Percentiles rank a stretch among this genome's conserved stretches.
These are phyloP conservation scores for Penicillium waksmanii DNA, from an alignment of 495 filamentous ascomycete genomes.

Conservation along the genomic window DNA sequence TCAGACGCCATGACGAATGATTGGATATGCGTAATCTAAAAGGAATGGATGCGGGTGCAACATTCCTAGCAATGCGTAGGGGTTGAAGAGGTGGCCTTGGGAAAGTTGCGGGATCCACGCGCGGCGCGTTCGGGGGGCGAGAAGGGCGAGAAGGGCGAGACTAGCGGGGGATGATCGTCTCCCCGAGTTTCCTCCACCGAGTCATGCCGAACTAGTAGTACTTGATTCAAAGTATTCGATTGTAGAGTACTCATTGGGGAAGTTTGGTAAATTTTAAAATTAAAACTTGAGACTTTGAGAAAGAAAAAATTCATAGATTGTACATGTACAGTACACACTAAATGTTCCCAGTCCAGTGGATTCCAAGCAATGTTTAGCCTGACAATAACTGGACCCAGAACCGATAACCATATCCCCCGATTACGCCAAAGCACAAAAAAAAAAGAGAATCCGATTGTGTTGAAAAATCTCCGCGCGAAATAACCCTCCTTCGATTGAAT, in stretches of 20 bases:
- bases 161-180: constrained; percentile 24
- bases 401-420: background rate
- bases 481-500: background rate
- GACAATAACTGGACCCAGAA: background rate
- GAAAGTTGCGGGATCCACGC: constrained; percentile 29
- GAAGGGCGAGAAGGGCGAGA: constrained; percentile 4
- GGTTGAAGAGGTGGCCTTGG: constrained; percentile 15
- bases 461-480: background rate
- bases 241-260: no score
- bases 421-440: constrained; percentile 6
- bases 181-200: no score
- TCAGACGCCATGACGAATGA: constrained; percentile 45
- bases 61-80: constrained; percentile 19
- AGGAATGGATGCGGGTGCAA: constrained; percentile 23
- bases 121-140: constrained; percentile 13
- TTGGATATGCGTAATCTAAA: constrained; percentile 10
- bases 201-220: background rate
- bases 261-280: background rate
- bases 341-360: background rate
- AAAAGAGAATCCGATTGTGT: background rate
- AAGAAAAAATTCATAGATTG: background rate
- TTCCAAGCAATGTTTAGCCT: background rate
- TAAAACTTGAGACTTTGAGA: background rate
- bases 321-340: background rate
- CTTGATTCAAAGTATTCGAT: no score